A percentile compares a stretch with the other conserved stretches of the same genome.
Conservation (phyloP, 805 yeast genomes). For the Blastobotrys attinorum region DNA sequence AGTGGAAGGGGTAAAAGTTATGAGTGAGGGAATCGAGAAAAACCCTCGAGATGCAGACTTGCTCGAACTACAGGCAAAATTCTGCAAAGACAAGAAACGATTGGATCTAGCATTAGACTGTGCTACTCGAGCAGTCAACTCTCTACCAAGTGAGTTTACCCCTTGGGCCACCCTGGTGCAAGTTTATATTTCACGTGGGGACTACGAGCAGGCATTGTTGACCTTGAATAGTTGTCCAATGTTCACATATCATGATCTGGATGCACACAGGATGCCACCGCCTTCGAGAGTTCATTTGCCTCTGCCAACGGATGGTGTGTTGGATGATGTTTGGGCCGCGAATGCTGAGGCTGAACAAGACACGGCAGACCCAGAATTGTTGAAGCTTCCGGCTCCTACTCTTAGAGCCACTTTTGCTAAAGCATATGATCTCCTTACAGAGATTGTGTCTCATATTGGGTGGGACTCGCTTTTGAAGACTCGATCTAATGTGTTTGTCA, state of each 20-base stretch:
- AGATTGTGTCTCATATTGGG: slow-evolving; percentile 60
- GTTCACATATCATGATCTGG: slow-evolving; percentile 42
- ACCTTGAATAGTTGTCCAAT: slow-evolving; percentile 73
- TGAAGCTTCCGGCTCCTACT: slow-evolving; percentile 43
- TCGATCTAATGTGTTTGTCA: slow-evolving; percentile 68
- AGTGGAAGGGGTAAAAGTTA: slow-evolving; percentile 38
- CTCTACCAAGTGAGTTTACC: slow-evolving; percentile 69
- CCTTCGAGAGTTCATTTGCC: slow-evolving; percentile 42
- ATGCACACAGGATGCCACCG: slow-evolving; percentile 36
- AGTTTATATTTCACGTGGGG: slow-evolving; percentile 47
- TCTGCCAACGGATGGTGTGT: slow-evolving; percentile 46
- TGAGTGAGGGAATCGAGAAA: slow-evolving; percentile 34
- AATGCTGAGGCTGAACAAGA: slow-evolving; percentile 19
- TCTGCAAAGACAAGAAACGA: slow-evolving; percentile 47
- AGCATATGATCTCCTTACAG: slow-evolving; percentile 65
- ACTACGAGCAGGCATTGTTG: slow-evolving; percentile 52
- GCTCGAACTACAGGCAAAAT: slow-evolving; percentile 55
- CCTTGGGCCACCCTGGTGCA: slow-evolving; percentile 63
- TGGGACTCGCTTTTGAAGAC: slow-evolving; percentile 71
- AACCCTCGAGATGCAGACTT: slow-evolving; percentile 51
- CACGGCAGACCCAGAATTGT: slow-evolving; percentile 40
- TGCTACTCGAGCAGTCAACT: slow-evolving; percentile 52
- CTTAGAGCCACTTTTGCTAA: slow-evolving; percentile 46
- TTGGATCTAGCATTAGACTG: slow-evolving; percentile 48
- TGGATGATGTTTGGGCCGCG: slow-evolving; percentile 41